A percentile compares a stretch with the other conserved stretches of the same genome.
Evolutionary conservation across 257 asterid genomes (phyloP).

Genomic region (Gentiana straminea): DNA sequence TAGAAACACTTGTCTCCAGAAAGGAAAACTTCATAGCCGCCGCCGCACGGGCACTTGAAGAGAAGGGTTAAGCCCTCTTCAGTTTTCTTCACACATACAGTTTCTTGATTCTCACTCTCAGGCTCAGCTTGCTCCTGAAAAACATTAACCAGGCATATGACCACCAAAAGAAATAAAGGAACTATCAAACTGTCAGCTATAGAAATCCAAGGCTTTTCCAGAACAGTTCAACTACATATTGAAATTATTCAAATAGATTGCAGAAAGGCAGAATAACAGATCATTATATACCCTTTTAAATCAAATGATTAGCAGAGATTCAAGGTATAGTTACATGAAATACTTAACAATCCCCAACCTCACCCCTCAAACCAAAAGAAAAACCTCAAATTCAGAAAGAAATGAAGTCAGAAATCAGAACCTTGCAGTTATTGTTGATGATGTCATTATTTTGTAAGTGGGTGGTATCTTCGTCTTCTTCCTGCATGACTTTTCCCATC

Average conservation of each 20-base stretch:
- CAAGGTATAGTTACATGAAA: no score
- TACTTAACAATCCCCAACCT: no score
- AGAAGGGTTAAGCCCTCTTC: slow-evolving; percentile 2
- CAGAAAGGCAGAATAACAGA: no score
- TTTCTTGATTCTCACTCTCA: not conserved
- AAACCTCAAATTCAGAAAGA: no score
- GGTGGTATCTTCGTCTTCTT: slow-evolving; percentile 17
- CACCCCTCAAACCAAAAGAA: no score
- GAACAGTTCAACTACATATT: no score
- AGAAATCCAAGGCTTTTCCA: not conserved
- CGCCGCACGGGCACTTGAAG: slow-evolving; percentile 6
- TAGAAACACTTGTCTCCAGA: slow-evolving; percentile 4
- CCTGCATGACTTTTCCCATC: slow-evolving; percentile 26
- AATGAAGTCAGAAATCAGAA: not conserved
- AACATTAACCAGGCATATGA: no score
- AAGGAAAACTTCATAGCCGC: not conserved
- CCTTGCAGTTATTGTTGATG: slow-evolving; percentile 16
- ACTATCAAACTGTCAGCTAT: not conserved
- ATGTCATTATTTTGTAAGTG: slow-evolving; percentile 3
- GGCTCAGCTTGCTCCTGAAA: slow-evolving; percentile 1
- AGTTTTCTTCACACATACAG: slow-evolving; percentile 1
- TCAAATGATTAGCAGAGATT: no score
- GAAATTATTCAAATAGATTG: no score
- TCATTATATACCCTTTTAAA: no score
- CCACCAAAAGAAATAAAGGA: no score